Percentiles rank a stretch among this genome's conserved stretches.
phyloP scores from a whole-genome alignment of 2,329 filamentous ascomycete genomes.

The Paradendryphiella salina region DNA sequence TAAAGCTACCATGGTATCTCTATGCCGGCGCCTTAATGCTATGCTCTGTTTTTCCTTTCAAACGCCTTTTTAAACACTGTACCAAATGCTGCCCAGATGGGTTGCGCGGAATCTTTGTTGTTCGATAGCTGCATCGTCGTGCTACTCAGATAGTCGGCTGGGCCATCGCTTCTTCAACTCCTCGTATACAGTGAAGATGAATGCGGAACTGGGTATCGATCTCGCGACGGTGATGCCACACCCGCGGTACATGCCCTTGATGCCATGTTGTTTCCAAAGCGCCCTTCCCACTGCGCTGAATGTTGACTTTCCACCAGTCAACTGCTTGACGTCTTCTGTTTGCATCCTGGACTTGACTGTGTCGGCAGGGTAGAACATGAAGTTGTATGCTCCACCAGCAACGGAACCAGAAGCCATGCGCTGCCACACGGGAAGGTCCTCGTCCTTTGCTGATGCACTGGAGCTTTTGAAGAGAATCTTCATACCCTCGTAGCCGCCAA shows the following conservation, averaged over 20 bases:
- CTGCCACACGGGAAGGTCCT: slow-evolving; percentile 76
- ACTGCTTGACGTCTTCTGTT: slow-evolving; percentile 70
- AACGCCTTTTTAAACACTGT: slow-evolving; percentile 15
- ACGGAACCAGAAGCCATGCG: slow-evolving; percentile 84
- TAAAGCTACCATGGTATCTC: slow-evolving; percentile 17
- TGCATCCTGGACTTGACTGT: slow-evolving; percentile 98
- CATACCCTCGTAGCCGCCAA: slow-evolving; percentile 61
- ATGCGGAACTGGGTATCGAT: slow-evolving; percentile 91
- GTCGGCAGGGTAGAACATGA: slow-evolving; percentile 94
- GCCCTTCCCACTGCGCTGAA: slow-evolving; percentile 73
- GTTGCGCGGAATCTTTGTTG: not conserved
- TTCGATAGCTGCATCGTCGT: not conserved
- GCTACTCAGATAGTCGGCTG: slow-evolving; percentile 18
- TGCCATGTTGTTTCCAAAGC: slow-evolving; percentile 80
- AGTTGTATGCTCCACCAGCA: slow-evolving; percentile 94
- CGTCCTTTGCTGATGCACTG: slow-evolving; percentile 46
- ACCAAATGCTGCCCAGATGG: not conserved
- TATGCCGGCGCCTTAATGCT: slow-evolving; percentile 4
- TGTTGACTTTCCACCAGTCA: slow-evolving; percentile 59
- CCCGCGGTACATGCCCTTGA: slow-evolving; percentile 86
- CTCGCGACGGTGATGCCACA: slow-evolving; percentile 91
- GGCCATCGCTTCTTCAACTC: slow-evolving; percentile 64
- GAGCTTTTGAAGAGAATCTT: slow-evolving; percentile 68
- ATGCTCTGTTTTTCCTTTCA: slow-evolving; percentile 11
- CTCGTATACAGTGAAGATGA: slow-evolving; percentile 97